A percentile compares a stretch with the other conserved stretches of the same genome.
phyloP scores from a whole-genome alignment of 768 basidiomycete species.

The Macrolepiota albuminosa region DNA sequence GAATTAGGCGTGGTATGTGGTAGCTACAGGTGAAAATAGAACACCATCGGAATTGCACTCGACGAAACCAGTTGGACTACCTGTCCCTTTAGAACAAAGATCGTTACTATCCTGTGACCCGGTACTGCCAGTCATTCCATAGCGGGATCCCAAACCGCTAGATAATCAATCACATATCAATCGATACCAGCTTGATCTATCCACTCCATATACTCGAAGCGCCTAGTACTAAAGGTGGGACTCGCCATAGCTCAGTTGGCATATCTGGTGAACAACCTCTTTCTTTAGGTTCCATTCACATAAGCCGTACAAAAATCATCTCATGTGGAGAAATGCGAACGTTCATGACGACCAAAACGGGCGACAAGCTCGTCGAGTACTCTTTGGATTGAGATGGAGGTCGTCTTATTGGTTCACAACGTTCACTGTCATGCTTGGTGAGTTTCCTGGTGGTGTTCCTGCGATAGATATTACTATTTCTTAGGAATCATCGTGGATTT shows the following conservation, averaged over 20 bases:
- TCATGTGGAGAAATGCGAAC: neutral
- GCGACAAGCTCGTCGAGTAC: conserved; percentile 14
- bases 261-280: neutral
- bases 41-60: no score
- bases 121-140: no score
- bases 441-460: conserved; percentile 11
- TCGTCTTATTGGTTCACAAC: conserved; percentile 56
- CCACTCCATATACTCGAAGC: neutral
- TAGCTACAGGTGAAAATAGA: no score
- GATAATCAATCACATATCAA: neutral
- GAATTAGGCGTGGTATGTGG: no score
- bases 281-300: neutral
- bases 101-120: no score
- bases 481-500: conserved; percentile 46
- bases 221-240: neutral
- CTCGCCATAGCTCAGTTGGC: neutral
- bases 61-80: no score
- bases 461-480: neutral
- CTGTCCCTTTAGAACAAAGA: no score
- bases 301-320: neutral
- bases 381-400: conserved; percentile 50
- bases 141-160: no score
- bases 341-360: neutral
- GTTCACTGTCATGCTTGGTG: conserved; percentile 46
- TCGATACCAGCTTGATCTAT: neutral